phyloP scores from a whole-genome alignment of 1,284 basidiomycete species.

The Sphagnurus paluster region DNA sequence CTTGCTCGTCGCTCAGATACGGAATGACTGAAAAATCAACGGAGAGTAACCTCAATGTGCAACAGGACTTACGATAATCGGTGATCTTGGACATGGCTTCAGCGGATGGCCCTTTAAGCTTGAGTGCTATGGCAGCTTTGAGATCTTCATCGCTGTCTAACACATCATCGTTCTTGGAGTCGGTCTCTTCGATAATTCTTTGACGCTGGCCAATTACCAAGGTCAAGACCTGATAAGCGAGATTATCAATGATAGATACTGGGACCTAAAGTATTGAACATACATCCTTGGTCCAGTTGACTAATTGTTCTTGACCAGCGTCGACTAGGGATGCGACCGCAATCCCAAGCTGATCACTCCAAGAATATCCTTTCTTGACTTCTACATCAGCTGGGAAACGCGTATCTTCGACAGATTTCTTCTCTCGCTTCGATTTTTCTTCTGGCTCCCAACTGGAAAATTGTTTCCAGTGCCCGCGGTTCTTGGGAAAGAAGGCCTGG shows the following conservation, averaged over 20 bases:
- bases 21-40: constrained; percentile 60
- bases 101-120: constrained; percentile 54
- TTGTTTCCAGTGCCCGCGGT: constrained; percentile 82
- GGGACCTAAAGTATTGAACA: constrained; percentile 25
- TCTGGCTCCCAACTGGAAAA: constrained; percentile 82
- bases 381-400: constrained; percentile 68
- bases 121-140: constrained; percentile 41
- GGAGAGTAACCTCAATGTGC: background rate
- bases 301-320: constrained; percentile 58
- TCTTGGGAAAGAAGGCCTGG: constrained; percentile 88
- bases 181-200: constrained; percentile 71
- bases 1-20: constrained; percentile 70
- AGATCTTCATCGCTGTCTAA: constrained; percentile 45
- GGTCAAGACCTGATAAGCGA: constrained; percentile 60
- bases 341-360: constrained; percentile 88
- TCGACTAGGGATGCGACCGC: constrained; percentile 76
- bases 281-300: constrained; percentile 83
- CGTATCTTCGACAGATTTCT: constrained; percentile 43
- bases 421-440: constrained; percentile 44
- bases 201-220: constrained; percentile 67
- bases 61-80: constrained; percentile 67
- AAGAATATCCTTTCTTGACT: constrained; percentile 86
- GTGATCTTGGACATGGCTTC: constrained; percentile 73
- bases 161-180: constrained; percentile 46
- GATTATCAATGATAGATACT: constrained; percentile 10